Conservation (phyloP, 2,329 filamentous ascomycete genomes). For the Ascochyta rabiei region DNA sequence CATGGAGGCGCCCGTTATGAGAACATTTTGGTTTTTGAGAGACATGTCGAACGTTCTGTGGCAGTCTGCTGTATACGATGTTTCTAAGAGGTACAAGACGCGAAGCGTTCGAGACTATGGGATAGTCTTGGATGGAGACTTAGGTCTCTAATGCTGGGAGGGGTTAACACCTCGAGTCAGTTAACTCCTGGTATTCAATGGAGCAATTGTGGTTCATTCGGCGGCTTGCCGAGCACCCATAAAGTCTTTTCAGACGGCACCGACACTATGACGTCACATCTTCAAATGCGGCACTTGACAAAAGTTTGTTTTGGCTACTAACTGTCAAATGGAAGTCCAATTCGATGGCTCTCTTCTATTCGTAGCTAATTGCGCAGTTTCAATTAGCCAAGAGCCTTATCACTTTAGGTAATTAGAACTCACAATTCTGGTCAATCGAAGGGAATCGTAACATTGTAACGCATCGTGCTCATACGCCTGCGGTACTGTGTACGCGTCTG, state of each 20-base stretch:
- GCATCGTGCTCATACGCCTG: neutral
- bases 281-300: neutral
- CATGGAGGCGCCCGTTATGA: constrained; percentile 53
- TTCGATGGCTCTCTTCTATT: neutral
- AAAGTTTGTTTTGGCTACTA: neutral
- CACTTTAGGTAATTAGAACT: neutral
- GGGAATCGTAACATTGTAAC: neutral
- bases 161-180: neutral
- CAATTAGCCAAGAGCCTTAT: neutral
- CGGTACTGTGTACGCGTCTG: neutral
- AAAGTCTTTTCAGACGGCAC: neutral
- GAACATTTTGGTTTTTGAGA: constrained; percentile 30
- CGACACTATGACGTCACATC: constrained; percentile 6
- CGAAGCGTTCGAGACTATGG: neutral
- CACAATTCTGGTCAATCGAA: neutral
- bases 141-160: constrained; percentile 1
- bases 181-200: neutral
- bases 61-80: too few relatives aligned
- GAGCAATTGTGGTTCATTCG: neutral
- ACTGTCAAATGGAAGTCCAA: neutral
- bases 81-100: too few relatives aligned
- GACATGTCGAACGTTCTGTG: constrained; percentile 24
- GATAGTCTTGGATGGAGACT: neutral
- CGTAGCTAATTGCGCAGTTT: neutral
- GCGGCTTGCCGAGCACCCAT: neutral